phyloP scores from a whole-genome alignment of 371 early-diverging fungal genomes.

The Capillidium rhysosporum region DNA sequence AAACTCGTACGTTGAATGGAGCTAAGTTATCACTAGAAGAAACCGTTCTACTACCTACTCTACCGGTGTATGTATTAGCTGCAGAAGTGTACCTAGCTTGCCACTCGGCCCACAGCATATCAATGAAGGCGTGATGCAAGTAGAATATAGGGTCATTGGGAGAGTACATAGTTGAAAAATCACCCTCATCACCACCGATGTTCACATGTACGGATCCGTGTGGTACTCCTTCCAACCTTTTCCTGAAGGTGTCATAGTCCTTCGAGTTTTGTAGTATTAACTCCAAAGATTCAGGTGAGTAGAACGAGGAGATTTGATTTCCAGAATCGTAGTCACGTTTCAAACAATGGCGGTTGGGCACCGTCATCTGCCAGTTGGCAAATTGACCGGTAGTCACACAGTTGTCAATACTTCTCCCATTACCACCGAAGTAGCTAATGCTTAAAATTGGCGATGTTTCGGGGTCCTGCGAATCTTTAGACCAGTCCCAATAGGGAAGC shows the following conservation, averaged over 20 bases:
- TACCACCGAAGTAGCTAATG: conserved; percentile 10
- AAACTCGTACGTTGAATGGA: not conserved
- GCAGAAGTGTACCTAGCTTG: conserved; percentile 11
- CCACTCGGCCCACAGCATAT: conserved; percentile 27
- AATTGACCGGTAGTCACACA: conserved; percentile 11
- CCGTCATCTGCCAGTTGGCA: conserved; percentile 2
- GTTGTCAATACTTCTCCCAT: conserved; percentile 7
- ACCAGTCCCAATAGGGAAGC: conserved; percentile 17
- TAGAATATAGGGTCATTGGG: conserved; percentile 22
- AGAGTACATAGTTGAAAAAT: conserved; percentile 3
- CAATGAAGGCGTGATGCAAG: conserved; percentile 32
- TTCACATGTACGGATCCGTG: conserved; percentile 6
- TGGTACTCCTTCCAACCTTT: conserved; percentile 1
- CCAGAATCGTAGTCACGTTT: not conserved
- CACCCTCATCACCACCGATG: conserved; percentile 7
- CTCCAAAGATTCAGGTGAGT: conserved; percentile 6
- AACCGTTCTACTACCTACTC: not conserved
- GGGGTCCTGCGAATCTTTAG: conserved; percentile 11
- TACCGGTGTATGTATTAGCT: conserved; percentile 4
- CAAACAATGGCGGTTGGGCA: conserved; percentile 4
- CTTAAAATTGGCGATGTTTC: conserved; percentile 7
- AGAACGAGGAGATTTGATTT: conserved; percentile 4
- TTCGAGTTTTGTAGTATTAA: not conserved
- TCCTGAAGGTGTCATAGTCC: conserved; percentile 4
- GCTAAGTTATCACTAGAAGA: not conserved